Conservation (phyloP, 768 basidiomycete species). For the Termitomyces sp. region DNA sequence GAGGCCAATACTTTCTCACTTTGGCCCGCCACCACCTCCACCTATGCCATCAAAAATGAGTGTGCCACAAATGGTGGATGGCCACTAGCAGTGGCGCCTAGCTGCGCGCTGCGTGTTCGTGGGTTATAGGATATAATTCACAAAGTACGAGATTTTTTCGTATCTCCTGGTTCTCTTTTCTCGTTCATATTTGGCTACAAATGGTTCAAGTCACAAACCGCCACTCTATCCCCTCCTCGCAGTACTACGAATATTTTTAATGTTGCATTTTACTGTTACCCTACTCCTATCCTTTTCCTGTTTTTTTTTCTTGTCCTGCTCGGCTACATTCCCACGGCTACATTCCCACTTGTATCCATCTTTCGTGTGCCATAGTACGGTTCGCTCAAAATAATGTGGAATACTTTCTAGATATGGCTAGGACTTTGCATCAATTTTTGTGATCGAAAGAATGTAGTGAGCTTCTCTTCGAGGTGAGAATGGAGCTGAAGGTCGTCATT, state of each 20-base stretch:
- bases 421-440: too few relatives aligned
- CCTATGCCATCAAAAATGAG: constrained; percentile 39
- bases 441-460: neutral
- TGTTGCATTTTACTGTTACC: neutral
- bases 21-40: constrained; percentile 18
- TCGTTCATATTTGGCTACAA: neutral
- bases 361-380: constrained; percentile 2
- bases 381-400: constrained; percentile 1
- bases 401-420: constrained; percentile 2
- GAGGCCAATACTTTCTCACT: constrained; percentile 24
- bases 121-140: constrained; percentile 3
- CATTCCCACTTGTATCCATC: neutral
- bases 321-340: neutral
- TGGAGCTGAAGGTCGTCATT: neutral
- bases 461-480: neutral
- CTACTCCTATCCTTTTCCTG: neutral
- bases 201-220: neutral
- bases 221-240: neutral
- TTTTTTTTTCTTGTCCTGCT: neutral
- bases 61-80: constrained; percentile 40
- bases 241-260: neutral
- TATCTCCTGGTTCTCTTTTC: neutral
- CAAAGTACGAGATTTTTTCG: neutral
- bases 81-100: constrained; percentile 21
- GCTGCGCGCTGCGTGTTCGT: neutral